Conservation (phyloP, 2,329 filamentous ascomycete genomes). For the Colletotrichum euphorbiae region DNA sequence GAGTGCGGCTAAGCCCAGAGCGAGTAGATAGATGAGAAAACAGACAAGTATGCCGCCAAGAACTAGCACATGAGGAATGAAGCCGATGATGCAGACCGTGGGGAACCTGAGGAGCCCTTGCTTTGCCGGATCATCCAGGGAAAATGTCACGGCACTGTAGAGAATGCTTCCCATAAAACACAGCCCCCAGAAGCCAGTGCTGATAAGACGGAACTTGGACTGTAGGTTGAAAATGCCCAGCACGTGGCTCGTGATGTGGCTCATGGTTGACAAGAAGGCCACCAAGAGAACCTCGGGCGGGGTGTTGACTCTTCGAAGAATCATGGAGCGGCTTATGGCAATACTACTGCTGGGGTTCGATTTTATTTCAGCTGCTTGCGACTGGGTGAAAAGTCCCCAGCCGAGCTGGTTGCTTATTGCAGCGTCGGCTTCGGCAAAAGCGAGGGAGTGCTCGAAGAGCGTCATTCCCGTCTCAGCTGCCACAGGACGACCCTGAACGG, state of each 20-base stretch:
- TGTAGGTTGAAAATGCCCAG: slow-evolving; percentile 86
- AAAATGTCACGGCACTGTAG: slow-evolving; percentile 77
- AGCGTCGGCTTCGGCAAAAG: slow-evolving; percentile 94
- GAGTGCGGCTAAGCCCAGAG: slow-evolving; percentile 79
- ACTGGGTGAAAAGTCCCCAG: slow-evolving; percentile 72
- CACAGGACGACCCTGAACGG: slow-evolving; percentile 83
- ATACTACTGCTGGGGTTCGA: slow-evolving; percentile 45
- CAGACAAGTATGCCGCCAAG: slow-evolving; percentile 83
- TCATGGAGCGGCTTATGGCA: slow-evolving; percentile 70
- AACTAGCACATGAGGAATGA: slow-evolving; percentile 93
- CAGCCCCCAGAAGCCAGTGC: slow-evolving; percentile 89
- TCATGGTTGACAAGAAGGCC: slow-evolving; percentile 87
- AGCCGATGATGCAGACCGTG: slow-evolving; percentile 93
- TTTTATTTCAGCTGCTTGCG: slow-evolving; percentile 49
- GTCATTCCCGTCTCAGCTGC: slow-evolving; percentile 95
- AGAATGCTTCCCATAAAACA: slow-evolving; percentile 90
- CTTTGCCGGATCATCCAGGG: slow-evolving; percentile 67
- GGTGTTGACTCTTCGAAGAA: slow-evolving; percentile 85
- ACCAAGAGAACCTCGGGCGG: slow-evolving; percentile 90
- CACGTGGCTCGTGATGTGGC: slow-evolving; percentile 85
- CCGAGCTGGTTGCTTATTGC: slow-evolving; percentile 85
- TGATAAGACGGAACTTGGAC: slow-evolving; percentile 82
- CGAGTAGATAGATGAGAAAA: slow-evolving; percentile 79
- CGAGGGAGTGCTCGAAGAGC: slow-evolving; percentile 93
- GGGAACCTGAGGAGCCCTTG: slow-evolving; percentile 86